Evolutionary conservation across 257 asterid genomes (phyloP).

Genomic region (Capsicum rhomboideum): DNA sequence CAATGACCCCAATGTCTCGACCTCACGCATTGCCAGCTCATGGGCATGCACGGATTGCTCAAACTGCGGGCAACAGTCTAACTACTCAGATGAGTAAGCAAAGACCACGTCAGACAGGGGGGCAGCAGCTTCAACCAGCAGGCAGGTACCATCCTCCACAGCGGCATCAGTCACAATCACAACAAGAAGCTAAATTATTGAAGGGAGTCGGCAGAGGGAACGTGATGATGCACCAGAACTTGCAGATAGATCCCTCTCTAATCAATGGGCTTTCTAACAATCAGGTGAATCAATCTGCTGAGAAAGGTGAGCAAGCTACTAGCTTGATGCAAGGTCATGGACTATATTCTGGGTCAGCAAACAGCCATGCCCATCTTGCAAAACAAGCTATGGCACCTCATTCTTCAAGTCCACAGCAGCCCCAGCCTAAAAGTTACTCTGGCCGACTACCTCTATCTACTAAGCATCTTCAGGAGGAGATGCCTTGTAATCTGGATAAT

Average conservation of each 20-base stretch:
- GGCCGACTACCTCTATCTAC: constrained; percentile 38
- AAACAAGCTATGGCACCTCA: constrained; percentile 41
- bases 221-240: constrained; percentile 43
- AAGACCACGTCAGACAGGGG: constrained; percentile 34
- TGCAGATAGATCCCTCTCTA: constrained; percentile 40
- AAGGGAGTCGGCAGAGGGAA: constrained; percentile 77
- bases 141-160: constrained; percentile 50
- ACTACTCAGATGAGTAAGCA: constrained; percentile 46
- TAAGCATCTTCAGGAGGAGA: constrained; percentile 34
- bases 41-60: constrained; percentile 48
- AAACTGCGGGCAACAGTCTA: constrained; percentile 40
- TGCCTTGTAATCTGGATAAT: constrained; percentile 38
- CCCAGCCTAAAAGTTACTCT: constrained; percentile 50
- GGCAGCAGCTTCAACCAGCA: constrained; percentile 35
- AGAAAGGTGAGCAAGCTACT: constrained; percentile 41
- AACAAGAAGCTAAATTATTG: constrained; percentile 52
- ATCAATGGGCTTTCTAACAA: constrained; percentile 49
- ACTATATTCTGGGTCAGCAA: constrained; percentile 31
- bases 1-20: constrained; percentile 46
- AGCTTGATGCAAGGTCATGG: constrained; percentile 44
- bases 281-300: constrained; percentile 34
- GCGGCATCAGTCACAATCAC: constrained; percentile 56
- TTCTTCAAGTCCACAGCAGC: constrained; percentile 43
- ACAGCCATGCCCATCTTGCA: constrained; percentile 31
- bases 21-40: constrained; percentile 48